A percentile compares a stretch with the other conserved stretches of the same genome.
Evolutionary conservation across 805 yeast species (phyloP).

Genomic region (Ogataea pignaliae): DNA sequence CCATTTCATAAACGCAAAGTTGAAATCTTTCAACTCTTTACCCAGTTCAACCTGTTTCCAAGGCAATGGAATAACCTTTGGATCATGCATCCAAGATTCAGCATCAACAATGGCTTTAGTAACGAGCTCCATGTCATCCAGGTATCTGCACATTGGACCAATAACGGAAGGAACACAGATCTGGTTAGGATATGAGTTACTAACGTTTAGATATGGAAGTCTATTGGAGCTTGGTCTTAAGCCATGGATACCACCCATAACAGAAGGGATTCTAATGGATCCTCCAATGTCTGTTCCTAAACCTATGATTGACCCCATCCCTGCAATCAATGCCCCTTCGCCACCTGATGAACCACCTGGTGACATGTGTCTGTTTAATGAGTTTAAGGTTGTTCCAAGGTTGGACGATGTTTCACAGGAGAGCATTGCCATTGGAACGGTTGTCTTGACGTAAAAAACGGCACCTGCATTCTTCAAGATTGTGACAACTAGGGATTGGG

Average conservation of each 20-base stretch:
- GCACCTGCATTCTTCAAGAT: slow-evolving; percentile 36
- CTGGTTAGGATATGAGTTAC: slow-evolving; percentile 32
- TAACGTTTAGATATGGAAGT: slow-evolving; percentile 27
- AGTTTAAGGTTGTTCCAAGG: slow-evolving; percentile 34
- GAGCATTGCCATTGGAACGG: slow-evolving; percentile 42
- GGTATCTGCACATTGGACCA: slow-evolving; percentile 31
- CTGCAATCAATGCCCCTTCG: slow-evolving; percentile 35
- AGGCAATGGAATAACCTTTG: slow-evolving; percentile 45
- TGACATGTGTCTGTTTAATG: slow-evolving; percentile 33
- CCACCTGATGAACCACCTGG: slow-evolving; percentile 46
- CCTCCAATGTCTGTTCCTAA: slow-evolving; percentile 40
- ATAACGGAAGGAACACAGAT: slow-evolving; percentile 30
- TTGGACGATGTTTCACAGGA: slow-evolving; percentile 37
- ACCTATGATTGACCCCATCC: slow-evolving; percentile 31
- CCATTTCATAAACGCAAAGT: slow-evolving; percentile 42
- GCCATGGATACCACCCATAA: slow-evolving; percentile 32
- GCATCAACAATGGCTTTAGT: slow-evolving; percentile 34
- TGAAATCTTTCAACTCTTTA: slow-evolving; percentile 25
- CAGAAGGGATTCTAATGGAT: slow-evolving; percentile 32
- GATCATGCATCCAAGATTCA: slow-evolving; percentile 46
- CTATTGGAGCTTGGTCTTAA: slow-evolving; percentile 32
- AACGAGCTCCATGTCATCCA: slow-evolving; percentile 33
- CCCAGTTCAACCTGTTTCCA: slow-evolving; percentile 34
- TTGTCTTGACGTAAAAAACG: slow-evolving; percentile 39
- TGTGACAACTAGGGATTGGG: slow-evolving; percentile 26